Conservation (phyloP, 2,329 filamentous ascomycete species). For the Cladosporium austrohemisphaericum region DNA sequence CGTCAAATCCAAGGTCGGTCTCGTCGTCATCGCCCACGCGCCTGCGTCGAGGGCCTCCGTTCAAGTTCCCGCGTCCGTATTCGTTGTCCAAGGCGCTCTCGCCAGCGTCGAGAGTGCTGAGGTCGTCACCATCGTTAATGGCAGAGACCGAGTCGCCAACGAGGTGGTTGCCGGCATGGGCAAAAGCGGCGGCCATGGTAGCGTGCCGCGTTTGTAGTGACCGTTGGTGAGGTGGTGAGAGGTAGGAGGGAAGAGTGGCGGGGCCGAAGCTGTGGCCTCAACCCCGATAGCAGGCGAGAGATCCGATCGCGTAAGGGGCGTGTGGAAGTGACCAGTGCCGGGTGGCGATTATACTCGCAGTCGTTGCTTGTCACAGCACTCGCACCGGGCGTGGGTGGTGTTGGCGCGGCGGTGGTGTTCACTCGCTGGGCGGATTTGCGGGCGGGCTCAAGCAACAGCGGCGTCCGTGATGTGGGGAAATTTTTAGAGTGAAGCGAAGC, state of each 20-base stretch:
- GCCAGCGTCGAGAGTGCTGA: constrained; percentile 49
- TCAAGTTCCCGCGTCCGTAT: constrained; percentile 55
- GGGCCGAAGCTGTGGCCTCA: constrained; percentile 15
- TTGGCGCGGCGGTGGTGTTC: too few species aligned
- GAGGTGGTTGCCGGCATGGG: constrained; percentile 79
- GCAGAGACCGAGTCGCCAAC: constrained; percentile 79
- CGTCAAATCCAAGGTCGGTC: constrained; percentile 77
- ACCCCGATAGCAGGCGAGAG: constrained; percentile 12
- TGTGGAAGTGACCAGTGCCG: too few species aligned
- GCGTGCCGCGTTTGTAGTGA: neutral
- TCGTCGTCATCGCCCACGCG: constrained; percentile 86
- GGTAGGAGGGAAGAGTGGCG: constrained; percentile 7
- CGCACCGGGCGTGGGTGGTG: too few species aligned
- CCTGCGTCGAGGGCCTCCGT: constrained; percentile 58
- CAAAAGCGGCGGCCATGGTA: constrained; percentile 86
- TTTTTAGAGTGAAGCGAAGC: too few species aligned
- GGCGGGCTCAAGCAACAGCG: too few species aligned
- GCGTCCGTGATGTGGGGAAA: too few species aligned
- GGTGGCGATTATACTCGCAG: too few species aligned
- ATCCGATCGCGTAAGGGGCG: constrained; percentile 10
- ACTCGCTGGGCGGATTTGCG: too few species aligned
- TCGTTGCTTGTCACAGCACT: too few species aligned
- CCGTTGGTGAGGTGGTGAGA: constrained; percentile 12
- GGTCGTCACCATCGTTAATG: constrained; percentile 81
- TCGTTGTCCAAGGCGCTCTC: constrained; percentile 74